phyloP scores from a whole-genome alignment of 768 basidiomycete species.

The Chalciporus sphaerocephalus region DNA sequence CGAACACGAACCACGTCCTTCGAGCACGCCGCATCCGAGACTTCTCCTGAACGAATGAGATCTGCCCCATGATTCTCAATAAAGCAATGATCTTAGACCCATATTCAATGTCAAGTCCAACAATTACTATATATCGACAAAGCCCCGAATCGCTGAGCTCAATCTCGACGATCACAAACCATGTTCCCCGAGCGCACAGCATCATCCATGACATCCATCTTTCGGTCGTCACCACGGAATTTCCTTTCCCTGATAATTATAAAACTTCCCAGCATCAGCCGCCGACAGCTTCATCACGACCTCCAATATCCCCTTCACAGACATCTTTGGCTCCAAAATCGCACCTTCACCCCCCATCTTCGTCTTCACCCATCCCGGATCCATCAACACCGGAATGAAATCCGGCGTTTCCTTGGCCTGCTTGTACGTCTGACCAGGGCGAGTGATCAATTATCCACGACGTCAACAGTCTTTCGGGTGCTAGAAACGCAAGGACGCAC shows the following conservation, averaged over 20 bases:
- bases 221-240: constrained; percentile 3
- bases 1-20: too few species aligned
- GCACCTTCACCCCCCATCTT: constrained; percentile 32
- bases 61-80: too few species aligned
- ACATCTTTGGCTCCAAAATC: constrained; percentile 24
- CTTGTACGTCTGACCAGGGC: neutral
- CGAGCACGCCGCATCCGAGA: too few species aligned
- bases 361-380: constrained; percentile 86
- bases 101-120: too few species aligned
- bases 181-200: too few species aligned
- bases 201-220: neutral
- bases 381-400: constrained; percentile 65
- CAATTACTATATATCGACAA: too few species aligned
- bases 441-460: constrained; percentile 17
- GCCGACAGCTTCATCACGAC: neutral
- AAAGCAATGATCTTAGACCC: too few species aligned
- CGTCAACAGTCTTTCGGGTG: too few species aligned
- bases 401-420: constrained; percentile 1
- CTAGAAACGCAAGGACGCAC: neutral
- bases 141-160: too few species aligned
- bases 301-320: constrained; percentile 17
- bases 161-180: too few species aligned
- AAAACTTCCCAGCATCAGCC: constrained; percentile 11
- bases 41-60: too few species aligned
- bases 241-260: neutral